Percentiles rank a stretch among this genome's conserved stretches.
Conservation (phyloP, 2,329 filamentous ascomycete genomes). For the Celoporthe dispersa region DNA sequence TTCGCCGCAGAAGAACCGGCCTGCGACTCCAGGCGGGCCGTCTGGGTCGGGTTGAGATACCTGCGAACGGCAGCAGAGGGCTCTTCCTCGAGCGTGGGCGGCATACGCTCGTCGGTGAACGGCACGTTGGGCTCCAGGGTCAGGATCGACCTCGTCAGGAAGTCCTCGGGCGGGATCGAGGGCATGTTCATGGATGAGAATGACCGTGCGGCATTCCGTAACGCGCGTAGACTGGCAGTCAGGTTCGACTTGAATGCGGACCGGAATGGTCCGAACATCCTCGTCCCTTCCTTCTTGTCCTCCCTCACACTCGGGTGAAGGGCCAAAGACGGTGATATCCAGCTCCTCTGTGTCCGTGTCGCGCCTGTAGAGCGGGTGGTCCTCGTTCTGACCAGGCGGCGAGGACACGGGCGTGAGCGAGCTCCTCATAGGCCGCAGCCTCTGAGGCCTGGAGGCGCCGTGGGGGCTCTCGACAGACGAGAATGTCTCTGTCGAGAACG, state of each 20-base stretch:
- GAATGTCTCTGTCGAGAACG: constrained; percentile 53
- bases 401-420: constrained; percentile 60
- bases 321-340: constrained; percentile 52
- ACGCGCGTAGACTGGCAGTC: constrained; percentile 67
- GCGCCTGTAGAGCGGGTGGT: constrained; percentile 54
- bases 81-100: constrained; percentile 64
- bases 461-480: constrained; percentile 56
- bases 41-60: constrained; percentile 68
- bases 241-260: constrained; percentile 71
- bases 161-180: constrained; percentile 68
- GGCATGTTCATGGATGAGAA: constrained; percentile 66
- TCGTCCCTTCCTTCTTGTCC: constrained; percentile 28
- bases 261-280: constrained; percentile 52
- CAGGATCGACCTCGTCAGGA: constrained; percentile 69
- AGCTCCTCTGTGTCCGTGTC: constrained; percentile 49
- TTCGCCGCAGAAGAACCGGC: constrained; percentile 31
- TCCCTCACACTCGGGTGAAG: constrained; percentile 38
- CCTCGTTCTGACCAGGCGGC: constrained; percentile 55
- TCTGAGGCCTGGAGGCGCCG: constrained; percentile 47
- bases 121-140: constrained; percentile 69
- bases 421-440: constrained; percentile 49
- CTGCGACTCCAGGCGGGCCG: constrained; percentile 49
- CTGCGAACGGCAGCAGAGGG: constrained; percentile 69
- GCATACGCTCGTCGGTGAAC: constrained; percentile 69
- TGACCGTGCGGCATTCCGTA: constrained; percentile 67